Conservation (phyloP, 2,329 filamentous ascomycete species). For the Fusarium tricinctum region DNA sequence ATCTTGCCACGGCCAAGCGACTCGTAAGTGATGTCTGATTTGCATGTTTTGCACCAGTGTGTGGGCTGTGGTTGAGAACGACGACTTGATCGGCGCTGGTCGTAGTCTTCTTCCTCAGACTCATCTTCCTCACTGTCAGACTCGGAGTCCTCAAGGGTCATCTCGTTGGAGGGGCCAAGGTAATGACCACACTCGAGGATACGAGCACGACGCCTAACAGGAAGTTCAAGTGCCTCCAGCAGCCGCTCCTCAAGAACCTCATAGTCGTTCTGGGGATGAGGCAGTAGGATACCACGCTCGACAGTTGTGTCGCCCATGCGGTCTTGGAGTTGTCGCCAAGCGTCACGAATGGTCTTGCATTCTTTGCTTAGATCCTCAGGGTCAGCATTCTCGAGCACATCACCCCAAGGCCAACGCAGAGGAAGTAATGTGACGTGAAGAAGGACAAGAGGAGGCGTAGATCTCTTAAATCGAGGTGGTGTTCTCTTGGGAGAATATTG, state of each 20-base stretch:
- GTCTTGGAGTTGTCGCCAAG: conserved; percentile 77
- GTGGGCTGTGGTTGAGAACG: conserved; percentile 52
- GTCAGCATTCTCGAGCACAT: conserved; percentile 63
- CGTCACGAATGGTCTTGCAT: conserved; percentile 68
- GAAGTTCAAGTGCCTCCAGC: conserved; percentile 80
- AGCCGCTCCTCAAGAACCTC: conserved; percentile 84
- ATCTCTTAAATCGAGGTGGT: conserved; percentile 69
- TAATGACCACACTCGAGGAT: conserved; percentile 85
- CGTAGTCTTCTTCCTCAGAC: conserved; percentile 52
- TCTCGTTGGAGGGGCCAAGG: conserved; percentile 70
- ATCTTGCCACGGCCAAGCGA: conserved; percentile 67
- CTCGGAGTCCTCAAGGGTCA: conserved; percentile 58
- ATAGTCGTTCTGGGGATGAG: conserved; percentile 84
- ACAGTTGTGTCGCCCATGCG: conserved; percentile 80
- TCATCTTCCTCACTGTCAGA: conserved; percentile 64
- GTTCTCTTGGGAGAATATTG: conserved; percentile 72
- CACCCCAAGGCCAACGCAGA: conserved; percentile 74
- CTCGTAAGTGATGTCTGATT: conserved; percentile 68
- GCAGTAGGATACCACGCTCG: conserved; percentile 79
- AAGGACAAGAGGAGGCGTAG: conserved; percentile 77
- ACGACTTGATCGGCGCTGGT: conserved; percentile 46
- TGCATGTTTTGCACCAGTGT: conserved; percentile 71
- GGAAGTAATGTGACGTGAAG: conserved; percentile 84
- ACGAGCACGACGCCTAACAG: conserved; percentile 72
- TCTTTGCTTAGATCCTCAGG: conserved; percentile 60